Evolutionary conservation across 2,329 filamentous ascomycete species (phyloP), one percentile per base, ranked within the genome.

Genomic region (Phaeosphaeriaceae sp.): DNA sequence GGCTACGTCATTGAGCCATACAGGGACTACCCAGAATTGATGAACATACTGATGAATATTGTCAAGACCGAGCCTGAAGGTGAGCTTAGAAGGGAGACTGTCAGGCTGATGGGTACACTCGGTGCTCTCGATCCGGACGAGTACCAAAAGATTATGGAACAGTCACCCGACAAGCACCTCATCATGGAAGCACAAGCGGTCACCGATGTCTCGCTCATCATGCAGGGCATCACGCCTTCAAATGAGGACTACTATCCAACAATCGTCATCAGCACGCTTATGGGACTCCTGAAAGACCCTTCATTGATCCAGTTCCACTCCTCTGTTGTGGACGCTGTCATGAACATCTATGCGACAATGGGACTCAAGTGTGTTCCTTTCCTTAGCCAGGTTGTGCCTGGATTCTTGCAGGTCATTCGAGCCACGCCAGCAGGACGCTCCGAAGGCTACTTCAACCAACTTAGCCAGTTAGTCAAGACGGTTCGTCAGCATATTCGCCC

Each of bases 191-290:
- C 86, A n/a, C 85, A 89, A 65, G 81, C 83, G 9, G 84, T 96
- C 69, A 96, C 94, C 0, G 95, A 99, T 77, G 96, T 99, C 47
- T 95, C 93, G 3, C 84, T 99, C 27, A 98, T 99, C 84, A 99
- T 99, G 94, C 93, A 92, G 44, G 95, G 96, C 15, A 84, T 97
- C 42, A 98, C 93, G 0, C 96, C 95, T 0, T 98, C 94, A 0
- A 97, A 92, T 72, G 97, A 99, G 73, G 95, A 99, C 70, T 99
- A 99, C 78, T 99, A 97, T 73, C 95, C 95, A 0, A 99, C 95
- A 0, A 93, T 99, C 19, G 95, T 97, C 48, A 97, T 99, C 74
- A 97, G 97, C 70, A 96, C 95, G 1, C 85, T 99, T 11, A 88
- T 99, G 70, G 90, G 93, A 56, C 93, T 99, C 65, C 81, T 99